Percentiles rank a stretch among this genome's conserved stretches.
Conservation (phyloP, 2,329 filamentous ascomycete species). For the Grosmannia huntii region DNA sequence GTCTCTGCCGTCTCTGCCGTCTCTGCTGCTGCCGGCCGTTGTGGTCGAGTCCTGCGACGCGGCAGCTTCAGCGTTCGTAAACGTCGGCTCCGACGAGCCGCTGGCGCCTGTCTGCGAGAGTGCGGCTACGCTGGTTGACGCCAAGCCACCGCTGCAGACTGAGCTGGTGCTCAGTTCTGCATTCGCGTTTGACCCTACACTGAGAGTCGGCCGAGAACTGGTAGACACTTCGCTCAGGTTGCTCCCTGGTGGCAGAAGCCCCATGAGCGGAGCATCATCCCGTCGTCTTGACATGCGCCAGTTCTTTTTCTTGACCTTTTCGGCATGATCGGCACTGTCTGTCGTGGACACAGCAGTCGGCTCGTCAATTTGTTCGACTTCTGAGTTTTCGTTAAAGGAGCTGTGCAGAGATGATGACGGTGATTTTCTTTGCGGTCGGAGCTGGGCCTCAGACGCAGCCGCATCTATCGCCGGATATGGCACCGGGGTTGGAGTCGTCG, state of each 20-base stretch:
- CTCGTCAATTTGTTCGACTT: conserved; percentile 62
- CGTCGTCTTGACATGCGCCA: conserved; percentile 60
- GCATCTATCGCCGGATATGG: conserved; percentile 25
- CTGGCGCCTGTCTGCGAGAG: conserved; percentile 38
- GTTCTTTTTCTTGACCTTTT: conserved; percentile 57
- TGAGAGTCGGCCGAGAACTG: conserved; percentile 25
- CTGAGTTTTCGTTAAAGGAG: conserved; percentile 67
- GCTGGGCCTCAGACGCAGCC: conserved; percentile 29
- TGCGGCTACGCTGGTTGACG: conserved; percentile 16
- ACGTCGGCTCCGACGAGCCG: conserved; percentile 34
- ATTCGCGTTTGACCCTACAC: conserved; percentile 48
- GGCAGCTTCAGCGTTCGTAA: conserved; percentile 26
- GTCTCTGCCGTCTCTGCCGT: conserved; percentile 2
- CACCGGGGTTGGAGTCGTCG: conserved; percentile 5
- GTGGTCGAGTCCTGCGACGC: conserved; percentile 20
- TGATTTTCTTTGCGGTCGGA: conserved; percentile 53
- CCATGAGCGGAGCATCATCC: conserved; percentile 30
- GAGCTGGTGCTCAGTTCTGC: conserved; percentile 57
- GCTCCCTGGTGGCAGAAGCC: background rate
- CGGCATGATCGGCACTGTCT: conserved; percentile 23
- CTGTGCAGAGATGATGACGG: conserved; percentile 68
- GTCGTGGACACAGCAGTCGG: conserved; percentile 13
- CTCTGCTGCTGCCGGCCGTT: background rate
- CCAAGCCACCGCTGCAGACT: conserved; percentile 44
- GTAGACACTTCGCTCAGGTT: conserved; percentile 6